Evolutionary conservation across 2,329 filamentous ascomycete genomes (phyloP), one percentile per base, ranked within the genome.

Genomic region (Aureobasidium pullulans): DNA sequence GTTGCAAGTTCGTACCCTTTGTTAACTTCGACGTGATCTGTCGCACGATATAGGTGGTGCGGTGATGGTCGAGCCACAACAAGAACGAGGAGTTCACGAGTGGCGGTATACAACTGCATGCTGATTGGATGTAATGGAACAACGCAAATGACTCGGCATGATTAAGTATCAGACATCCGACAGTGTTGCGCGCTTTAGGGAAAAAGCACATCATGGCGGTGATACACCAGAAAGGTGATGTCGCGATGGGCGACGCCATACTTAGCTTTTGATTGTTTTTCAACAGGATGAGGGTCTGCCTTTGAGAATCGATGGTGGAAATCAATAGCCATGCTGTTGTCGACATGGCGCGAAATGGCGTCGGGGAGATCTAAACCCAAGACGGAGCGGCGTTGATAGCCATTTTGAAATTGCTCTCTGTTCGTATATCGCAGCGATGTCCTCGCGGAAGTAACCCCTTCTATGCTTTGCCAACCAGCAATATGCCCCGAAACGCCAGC

Each of bases 351-450:
- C 37, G 36, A 8, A 36, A n/a, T 29, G 48, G 48, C 48, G 48
- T n/a, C 19, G 48, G 34, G 23, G 36, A 52, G 7, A 40, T 29
- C 23, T 6, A 40, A 52, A 31, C 48, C 48, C 48, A 52, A 52
- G 48, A 39, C 36, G 48, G 15, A 39, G 15, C 23, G 48, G 48
- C 48, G 15, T 36, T 52, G 16, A 10, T 39, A 54, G 50, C 50
- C 50, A 43, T 10, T 34, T 53, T 54, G 50, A 37, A 42, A 54
- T 54, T 54, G 50, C 37, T 54, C 50, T 54, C 39, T 43, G 50
- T 54, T 52, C 48, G 48, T 52, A 54, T 54, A 54, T 34, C 39
- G 50, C 50, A 43, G 37, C 50, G 34, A 54, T 43, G 48, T 52
- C 48, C 48, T 52, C 36, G 50, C 50, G 50, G 50, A 53, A 28